Percentiles rank a stretch among this genome's conserved stretches.
These are phyloP conservation scores for Emmonsiellopsis sp. DNA, from an alignment of 2,329 filamentous ascomycete genomes.

Conservation along the genomic window DNA sequence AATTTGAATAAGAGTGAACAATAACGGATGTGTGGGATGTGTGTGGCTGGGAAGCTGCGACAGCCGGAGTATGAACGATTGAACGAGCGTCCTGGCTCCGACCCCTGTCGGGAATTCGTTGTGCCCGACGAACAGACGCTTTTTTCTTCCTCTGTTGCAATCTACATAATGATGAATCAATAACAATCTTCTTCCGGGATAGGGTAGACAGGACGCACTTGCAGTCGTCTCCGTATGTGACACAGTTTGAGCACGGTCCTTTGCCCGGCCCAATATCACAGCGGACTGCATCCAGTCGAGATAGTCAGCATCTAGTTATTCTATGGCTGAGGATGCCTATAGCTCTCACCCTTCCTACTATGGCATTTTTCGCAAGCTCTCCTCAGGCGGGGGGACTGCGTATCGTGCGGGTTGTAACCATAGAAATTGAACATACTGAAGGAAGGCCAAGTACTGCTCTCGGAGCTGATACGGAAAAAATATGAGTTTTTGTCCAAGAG, in stretches of 20 bases:
- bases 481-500: no score
- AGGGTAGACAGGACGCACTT: background rate
- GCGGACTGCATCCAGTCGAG: background rate
- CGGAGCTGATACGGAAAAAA: no score
- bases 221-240: background rate
- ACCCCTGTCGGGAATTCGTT: background rate
- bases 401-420: background rate
- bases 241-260: background rate
- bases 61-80: background rate
- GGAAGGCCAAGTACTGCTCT: background rate
- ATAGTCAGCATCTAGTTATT: background rate
- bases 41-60: background rate
- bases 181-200: background rate
- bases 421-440: background rate
- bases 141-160: background rate
- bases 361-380: background rate
- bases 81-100: background rate
- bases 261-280: background rate
- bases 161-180: background rate
- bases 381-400: background rate
- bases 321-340: background rate
- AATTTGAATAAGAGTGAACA: background rate
- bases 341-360: background rate
- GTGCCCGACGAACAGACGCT: background rate
- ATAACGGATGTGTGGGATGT: background rate